Evolutionary conservation across 768 basidiomycete genomes (phyloP).

Genomic region (Pulveroboletus sp.): DNA sequence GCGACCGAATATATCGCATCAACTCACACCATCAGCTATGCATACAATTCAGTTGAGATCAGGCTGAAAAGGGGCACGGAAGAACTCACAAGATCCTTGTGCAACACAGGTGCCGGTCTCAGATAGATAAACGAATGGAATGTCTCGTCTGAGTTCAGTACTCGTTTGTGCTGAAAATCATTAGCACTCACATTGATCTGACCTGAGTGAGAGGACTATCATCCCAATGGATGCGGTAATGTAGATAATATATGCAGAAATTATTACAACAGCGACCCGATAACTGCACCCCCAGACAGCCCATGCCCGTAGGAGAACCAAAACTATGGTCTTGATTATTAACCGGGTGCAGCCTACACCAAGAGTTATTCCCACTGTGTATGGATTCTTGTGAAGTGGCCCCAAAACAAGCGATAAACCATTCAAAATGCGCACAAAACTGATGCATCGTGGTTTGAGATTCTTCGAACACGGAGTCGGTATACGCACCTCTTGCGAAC

Average conservation of each 20-base stretch:
- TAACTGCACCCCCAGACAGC: constrained; percentile 17
- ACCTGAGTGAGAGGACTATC: neutral
- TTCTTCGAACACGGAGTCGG: neutral
- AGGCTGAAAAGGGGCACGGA: neutral
- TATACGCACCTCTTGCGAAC: constrained; percentile 2
- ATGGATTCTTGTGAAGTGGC: neutral
- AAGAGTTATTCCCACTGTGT: neutral
- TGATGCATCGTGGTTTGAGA: neutral
- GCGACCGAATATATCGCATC: no score
- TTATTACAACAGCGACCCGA: neutral
- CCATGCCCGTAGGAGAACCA: constrained; percentile 20
- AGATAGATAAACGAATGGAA: neutral
- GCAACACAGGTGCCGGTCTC: neutral
- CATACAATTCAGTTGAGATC: neutral
- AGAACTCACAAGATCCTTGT: neutral
- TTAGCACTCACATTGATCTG: neutral
- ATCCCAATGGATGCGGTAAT: neutral
- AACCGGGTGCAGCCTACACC: neutral
- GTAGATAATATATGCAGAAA: constrained; percentile 12
- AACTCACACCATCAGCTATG: neutral
- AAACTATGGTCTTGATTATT: constrained; percentile 1
- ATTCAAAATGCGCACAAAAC: constrained; percentile 14
- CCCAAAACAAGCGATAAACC: neutral
- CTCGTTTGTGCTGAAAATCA: neutral
- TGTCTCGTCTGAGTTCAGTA: neutral